Base-by-base conservation (phyloP, 306 rosid genomes). In the Neltuma alba region DNA sequence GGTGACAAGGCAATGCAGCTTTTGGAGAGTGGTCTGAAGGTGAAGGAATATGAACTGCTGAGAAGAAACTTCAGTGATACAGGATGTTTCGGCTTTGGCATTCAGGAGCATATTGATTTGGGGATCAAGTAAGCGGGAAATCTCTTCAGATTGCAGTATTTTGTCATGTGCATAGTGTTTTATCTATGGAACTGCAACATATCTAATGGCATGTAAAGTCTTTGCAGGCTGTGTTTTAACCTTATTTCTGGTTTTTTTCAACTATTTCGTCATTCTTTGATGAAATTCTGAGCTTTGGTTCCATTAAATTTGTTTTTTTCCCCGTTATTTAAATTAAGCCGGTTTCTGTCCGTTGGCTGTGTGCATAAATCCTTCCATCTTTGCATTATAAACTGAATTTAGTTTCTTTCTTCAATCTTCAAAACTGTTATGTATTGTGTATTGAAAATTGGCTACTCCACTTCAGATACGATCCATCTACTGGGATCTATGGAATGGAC, bases 401-500 rank as follows among this genome's bases (percentile, higher is more conserved):
- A 23, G 23, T 64, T 64, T 20, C 13, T 36, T 36, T 7, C 3
- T 15, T 9, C 11, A 9, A 21, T 23, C 9, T 4, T 37, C 27
- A 27, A 25, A 61, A n/a, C 16, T 21, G 3, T 71, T 0, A 1
- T 25, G 1, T 21, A 23, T 70, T 21, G 45, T 21, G 4, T 18
- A 34, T 9, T 62, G 70, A 14, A 10, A 18, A 1, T 58, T 44
- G 57, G 9, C 28, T 34, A 4, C 36, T 31, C 11, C 72, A 30
- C 77, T 40, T 52, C 85, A 93, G 98, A 89, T 93, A 93, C 23
- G 98, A 93, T 76, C 98, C 97, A 3, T 91, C 98, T 0, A 91
- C 98, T 0, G 97, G 98, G 50, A 93, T 93, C 37, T 93, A 93
- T 20, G 98, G 98, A 20, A 93, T 93, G 98, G 97, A 93, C 63